Evolutionary conservation across 2,329 filamentous ascomycete species (phyloP).

Genomic region (Colletotrichum shisoi): DNA sequence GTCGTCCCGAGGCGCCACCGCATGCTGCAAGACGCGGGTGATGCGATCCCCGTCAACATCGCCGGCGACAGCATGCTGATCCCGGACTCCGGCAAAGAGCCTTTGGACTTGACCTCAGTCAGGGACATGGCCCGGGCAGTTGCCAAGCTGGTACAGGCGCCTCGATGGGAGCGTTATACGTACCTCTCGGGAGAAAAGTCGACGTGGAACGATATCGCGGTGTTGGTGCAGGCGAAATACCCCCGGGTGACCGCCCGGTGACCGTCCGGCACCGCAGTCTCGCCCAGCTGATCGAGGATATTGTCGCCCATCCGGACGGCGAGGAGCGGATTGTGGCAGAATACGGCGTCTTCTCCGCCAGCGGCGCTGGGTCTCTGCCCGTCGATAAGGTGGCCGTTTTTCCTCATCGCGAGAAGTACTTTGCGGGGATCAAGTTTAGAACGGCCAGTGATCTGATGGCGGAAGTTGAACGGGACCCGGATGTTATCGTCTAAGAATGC

Average conservation of each 20-base stretch:
- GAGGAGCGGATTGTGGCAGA: conserved; percentile 26
- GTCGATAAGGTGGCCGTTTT: conserved; percentile 28
- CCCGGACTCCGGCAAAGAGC: conserved; percentile 25
- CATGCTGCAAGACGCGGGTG: conserved; percentile 29
- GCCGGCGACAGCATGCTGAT: conserved; percentile 14
- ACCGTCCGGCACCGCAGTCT: conserved; percentile 8
- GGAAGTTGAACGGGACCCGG: conserved; percentile 16
- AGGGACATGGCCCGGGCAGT: conserved; percentile 34
- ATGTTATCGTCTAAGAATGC: not conserved
- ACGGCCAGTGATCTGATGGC: conserved; percentile 6
- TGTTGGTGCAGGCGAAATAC: not conserved
- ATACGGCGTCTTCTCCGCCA: conserved; percentile 29
- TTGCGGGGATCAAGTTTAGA: conserved; percentile 24
- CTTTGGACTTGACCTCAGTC: conserved; percentile 20
- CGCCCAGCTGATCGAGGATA: conserved; percentile 19
- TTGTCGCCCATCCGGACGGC: conserved; percentile 3
- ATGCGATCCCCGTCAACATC: conserved; percentile 29
- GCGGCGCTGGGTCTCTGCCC: conserved; percentile 27
- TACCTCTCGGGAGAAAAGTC: conserved; percentile 3
- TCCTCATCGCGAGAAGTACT: conserved; percentile 32
- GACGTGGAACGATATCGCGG: not conserved
- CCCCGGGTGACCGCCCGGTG: not conserved
- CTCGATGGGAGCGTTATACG: conserved; percentile 1
- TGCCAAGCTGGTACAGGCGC: conserved; percentile 12
- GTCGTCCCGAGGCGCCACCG: conserved; percentile 33